phyloP scores from a whole-genome alignment of 768 basidiomycete genomes.

The Amanita polypyramis region DNA sequence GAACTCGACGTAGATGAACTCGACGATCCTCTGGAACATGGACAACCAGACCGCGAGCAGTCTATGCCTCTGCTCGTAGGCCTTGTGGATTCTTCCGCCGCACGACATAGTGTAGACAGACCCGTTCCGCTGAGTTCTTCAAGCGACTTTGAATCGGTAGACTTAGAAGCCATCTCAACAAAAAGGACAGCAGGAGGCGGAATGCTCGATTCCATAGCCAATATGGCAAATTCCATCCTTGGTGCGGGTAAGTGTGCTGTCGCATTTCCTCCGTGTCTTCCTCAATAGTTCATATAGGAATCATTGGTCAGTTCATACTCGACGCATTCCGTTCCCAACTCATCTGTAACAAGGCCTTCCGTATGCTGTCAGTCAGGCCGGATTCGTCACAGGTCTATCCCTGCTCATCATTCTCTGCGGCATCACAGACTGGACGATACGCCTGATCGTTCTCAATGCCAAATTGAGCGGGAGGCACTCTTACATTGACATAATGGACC shows the following conservation, averaged over 20 bases:
- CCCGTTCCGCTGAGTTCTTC: slow-evolving; percentile 34
- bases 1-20: slow-evolving; percentile 80
- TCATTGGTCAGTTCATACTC: slow-evolving; percentile 45
- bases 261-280: slow-evolving; percentile 2
- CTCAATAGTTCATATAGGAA: slow-evolving; percentile 34
- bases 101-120: slow-evolving; percentile 48
- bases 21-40: slow-evolving; percentile 35
- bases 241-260: slow-evolving; percentile 60
- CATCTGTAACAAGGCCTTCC: slow-evolving; percentile 56
- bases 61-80: slow-evolving; percentile 74
- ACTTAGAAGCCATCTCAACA: slow-evolving; percentile 65
- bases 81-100: slow-evolving; percentile 54
- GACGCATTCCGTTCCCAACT: slow-evolving; percentile 3
- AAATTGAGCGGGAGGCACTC: slow-evolving; percentile 89
- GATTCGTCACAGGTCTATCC: slow-evolving; percentile 81
- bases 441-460: slow-evolving; percentile 90
- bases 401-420: slow-evolving; percentile 71
- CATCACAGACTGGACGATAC: slow-evolving; percentile 97
- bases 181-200: slow-evolving; percentile 63
- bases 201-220: slow-evolving; percentile 70
- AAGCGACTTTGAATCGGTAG: slow-evolving; percentile 23
- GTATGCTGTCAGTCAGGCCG: slow-evolving; percentile 90
- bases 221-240: slow-evolving; percentile 95
- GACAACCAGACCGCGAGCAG: slow-evolving; percentile 33
- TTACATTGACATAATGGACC: slow-evolving; percentile 92